Evolutionary conservation across 805 yeast genomes (phyloP).

Genomic region (Ogataea henricii): DNA sequence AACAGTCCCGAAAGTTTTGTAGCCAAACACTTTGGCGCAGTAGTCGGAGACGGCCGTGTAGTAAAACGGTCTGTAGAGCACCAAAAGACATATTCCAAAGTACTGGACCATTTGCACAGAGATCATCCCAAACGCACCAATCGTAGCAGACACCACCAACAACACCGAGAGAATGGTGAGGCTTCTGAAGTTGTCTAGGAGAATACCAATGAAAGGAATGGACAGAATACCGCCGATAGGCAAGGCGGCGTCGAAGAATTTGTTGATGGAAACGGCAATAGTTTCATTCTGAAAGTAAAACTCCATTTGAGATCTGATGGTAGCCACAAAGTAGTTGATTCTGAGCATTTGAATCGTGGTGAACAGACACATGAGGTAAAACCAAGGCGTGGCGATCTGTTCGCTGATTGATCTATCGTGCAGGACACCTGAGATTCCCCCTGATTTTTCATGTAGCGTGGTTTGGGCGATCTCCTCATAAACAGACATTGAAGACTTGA

Average conservation of each 20-base stretch:
- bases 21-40: constrained; percentile 91
- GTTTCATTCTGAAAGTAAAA: constrained; percentile 58
- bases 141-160: constrained; percentile 52
- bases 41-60: constrained; percentile 92
- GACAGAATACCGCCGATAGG: constrained; percentile 88
- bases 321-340: constrained; percentile 90
- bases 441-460: constrained; percentile 51
- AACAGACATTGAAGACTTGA: constrained; percentile 50
- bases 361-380: constrained; percentile 70
- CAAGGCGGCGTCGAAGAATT: constrained; percentile 79
- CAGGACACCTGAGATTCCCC: constrained; percentile 76
- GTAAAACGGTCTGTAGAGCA: constrained; percentile 85
- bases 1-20: constrained; percentile 86
- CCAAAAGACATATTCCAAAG: constrained; percentile 69
- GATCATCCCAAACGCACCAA: constrained; percentile 73
- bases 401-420: constrained; percentile 52
- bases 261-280: constrained; percentile 59
- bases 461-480: constrained; percentile 68
- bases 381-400: constrained; percentile 68
- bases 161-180: constrained; percentile 56
- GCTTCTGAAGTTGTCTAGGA: constrained; percentile 74
- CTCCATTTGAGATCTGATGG: constrained; percentile 79
- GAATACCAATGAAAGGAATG: constrained; percentile 81
- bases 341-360: constrained; percentile 89
- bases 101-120: constrained; percentile 53